Percentiles rank a stretch among this genome's conserved stretches.
Conservation (phyloP, 2,329 filamentous ascomycete genomes). For the Leptoxyphium fumago region DNA sequence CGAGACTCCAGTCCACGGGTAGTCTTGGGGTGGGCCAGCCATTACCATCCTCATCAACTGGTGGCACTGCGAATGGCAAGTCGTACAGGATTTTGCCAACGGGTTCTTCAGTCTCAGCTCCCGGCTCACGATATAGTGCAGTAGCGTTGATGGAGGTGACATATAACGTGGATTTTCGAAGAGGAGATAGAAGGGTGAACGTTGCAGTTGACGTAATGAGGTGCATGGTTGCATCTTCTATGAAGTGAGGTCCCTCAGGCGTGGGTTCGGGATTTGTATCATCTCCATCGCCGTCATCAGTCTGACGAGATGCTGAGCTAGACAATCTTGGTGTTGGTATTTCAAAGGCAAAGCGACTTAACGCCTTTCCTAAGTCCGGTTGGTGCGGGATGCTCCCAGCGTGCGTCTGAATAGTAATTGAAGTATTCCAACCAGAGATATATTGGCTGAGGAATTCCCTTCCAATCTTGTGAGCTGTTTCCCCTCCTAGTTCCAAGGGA, state of each 20-base stretch:
- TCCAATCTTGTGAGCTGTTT: conserved; percentile 46
- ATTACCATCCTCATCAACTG: conserved; percentile 34
- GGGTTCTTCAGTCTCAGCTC: conserved; percentile 38
- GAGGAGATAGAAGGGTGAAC: conserved; percentile 69
- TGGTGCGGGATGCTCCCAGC: conserved; percentile 56
- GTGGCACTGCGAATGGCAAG: conserved; percentile 59
- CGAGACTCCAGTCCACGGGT: conserved; percentile 67
- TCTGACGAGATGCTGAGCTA: conserved; percentile 31
- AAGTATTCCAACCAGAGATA: conserved; percentile 76
- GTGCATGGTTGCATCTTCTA: conserved; percentile 74
- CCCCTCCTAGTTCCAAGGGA: conserved; percentile 47
- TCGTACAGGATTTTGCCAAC: conserved; percentile 66
- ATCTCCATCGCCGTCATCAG: conserved; percentile 19
- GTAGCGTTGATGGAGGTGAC: conserved; percentile 72
- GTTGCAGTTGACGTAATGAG: conserved; percentile 72
- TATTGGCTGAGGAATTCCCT: conserved; percentile 69
- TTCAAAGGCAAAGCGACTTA: conserved; percentile 57
- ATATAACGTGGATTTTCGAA: conserved; percentile 56
- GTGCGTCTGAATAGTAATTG: conserved; percentile 59
- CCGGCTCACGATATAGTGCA: conserved; percentile 51
- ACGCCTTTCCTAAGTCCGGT: conserved; percentile 54
- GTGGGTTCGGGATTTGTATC: conserved; percentile 30
- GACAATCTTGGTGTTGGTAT: conserved; percentile 55
- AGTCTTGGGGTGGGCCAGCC: conserved; percentile 56
- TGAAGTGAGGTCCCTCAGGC: conserved; percentile 47